Evolutionary conservation across 345 rosid species (phyloP).

Genomic region (Populus alba): DNA sequence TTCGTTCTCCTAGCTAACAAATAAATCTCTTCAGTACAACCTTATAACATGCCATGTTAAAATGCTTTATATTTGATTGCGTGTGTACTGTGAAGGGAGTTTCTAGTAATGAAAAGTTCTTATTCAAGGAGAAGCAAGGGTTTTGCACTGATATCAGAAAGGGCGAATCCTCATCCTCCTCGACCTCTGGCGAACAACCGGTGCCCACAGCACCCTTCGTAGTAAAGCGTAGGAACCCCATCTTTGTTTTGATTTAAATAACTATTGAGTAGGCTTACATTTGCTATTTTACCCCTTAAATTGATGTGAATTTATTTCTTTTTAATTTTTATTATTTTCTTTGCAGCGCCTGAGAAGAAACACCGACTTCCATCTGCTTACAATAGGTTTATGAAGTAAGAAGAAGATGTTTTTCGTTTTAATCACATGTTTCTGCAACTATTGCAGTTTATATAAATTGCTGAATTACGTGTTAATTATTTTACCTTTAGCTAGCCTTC

Average conservation of each 20-base stretch:
- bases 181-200: constrained; percentile 66
- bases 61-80: neutral
- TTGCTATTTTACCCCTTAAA: neutral
- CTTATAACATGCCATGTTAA: neutral
- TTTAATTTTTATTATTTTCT: neutral
- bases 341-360: constrained; percentile 95
- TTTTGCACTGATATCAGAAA: constrained; percentile 58
- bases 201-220: constrained; percentile 86
- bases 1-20: no score
- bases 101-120: neutral
- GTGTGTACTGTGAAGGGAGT: neutral
- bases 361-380: constrained; percentile 99
- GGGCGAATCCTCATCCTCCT: constrained; percentile 65
- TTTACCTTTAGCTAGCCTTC: neutral
- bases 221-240: constrained; percentile 64
- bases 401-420: neutral
- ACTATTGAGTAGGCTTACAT: neutral
- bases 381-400: constrained; percentile 97
- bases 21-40: neutral
- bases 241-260: neutral
- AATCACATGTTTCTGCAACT: neutral
- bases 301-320: neutral
- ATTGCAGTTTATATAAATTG: neutral
- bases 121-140: constrained; percentile 51
- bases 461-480: neutral